Percentiles rank a stretch among this genome's conserved stretches.
These are phyloP conservation scores for Colletotrichum coccodes DNA, from an alignment of 2,329 filamentous ascomycete species.

Conservation along the genomic window DNA sequence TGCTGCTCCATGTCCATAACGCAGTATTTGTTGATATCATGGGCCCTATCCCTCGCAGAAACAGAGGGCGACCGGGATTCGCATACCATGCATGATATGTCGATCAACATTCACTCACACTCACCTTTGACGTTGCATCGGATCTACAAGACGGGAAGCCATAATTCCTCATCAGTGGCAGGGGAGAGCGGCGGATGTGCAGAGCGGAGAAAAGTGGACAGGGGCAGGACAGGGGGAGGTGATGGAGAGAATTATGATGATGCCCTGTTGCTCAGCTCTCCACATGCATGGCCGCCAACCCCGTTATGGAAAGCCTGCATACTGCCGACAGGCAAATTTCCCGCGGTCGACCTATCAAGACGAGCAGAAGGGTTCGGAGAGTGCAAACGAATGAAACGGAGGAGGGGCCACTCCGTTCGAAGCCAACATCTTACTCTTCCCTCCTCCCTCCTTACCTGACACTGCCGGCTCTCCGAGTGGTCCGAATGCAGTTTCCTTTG, in stretches of 20 bases:
- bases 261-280: conserved; percentile 7
- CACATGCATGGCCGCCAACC: neutral
- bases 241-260: neutral
- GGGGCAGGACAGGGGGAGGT: neutral
- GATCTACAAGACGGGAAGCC: conserved; percentile 3
- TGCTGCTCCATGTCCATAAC: neutral
- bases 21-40: neutral
- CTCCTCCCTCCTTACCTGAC: conserved; percentile 9
- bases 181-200: neutral
- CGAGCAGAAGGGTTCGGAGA: neutral
- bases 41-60: neutral
- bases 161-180: conserved; percentile 2
- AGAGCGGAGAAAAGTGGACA: neutral
- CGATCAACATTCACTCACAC: neutral
- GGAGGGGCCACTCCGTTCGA: neutral
- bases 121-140: conserved; percentile 1
- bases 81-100: neutral
- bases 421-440: neutral
- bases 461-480: neutral
- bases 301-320: conserved; percentile 1
- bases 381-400: neutral
- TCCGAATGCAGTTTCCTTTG: neutral
- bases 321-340: neutral
- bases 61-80: neutral
- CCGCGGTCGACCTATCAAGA: neutral